phyloP scores from a whole-genome alignment of 352 stramenopile genomes.

The Phytophthora ramorum region DNA sequence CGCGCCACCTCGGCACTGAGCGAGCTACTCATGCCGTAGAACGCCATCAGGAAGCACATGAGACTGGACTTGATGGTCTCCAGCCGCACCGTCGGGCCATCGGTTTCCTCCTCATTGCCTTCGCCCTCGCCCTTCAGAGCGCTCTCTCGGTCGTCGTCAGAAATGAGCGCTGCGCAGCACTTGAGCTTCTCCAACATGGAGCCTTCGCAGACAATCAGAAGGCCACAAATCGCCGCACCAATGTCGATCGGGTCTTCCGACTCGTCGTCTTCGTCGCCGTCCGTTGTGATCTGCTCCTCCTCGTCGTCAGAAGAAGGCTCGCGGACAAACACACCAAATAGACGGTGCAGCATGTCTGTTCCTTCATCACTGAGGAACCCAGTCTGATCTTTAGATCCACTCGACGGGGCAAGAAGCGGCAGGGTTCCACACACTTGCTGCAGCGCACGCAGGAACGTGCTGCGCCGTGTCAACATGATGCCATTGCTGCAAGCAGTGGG shows the following conservation, averaged over 20 bases:
- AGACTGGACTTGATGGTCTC: slow-evolving; percentile 71
- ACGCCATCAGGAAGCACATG: slow-evolving; percentile 83
- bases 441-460: slow-evolving; percentile 58
- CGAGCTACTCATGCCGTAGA: slow-evolving; percentile 87
- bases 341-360: slow-evolving; percentile 63
- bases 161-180: slow-evolving; percentile 49
- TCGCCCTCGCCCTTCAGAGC: slow-evolving; percentile 29
- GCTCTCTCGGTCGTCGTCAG: slow-evolving; percentile 39
- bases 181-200: slow-evolving; percentile 63
- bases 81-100: slow-evolving; percentile 42
- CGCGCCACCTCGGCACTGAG: slow-evolving; percentile 74
- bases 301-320: slow-evolving; percentile 45
- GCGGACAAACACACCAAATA: slow-evolving; percentile 73
- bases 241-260: slow-evolving; percentile 62
- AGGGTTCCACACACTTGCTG: slow-evolving; percentile 53
- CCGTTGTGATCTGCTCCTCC: slow-evolving; percentile 29
- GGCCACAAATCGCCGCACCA: slow-evolving; percentile 57
- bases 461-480: slow-evolving; percentile 47
- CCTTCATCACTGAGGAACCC: slow-evolving; percentile 66
- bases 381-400: slow-evolving; percentile 21
- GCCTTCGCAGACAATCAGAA: slow-evolving; percentile 77
- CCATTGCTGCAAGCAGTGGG: slow-evolving; percentile 19
- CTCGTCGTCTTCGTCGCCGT: slow-evolving; percentile 60
- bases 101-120: slow-evolving; percentile 17
- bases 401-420: slow-evolving; percentile 24